These are phyloP conservation scores for Batrachochytrium dendrobatidis DNA, from an alignment of 371 early-diverging fungal species.

Conservation along the genomic window DNA sequence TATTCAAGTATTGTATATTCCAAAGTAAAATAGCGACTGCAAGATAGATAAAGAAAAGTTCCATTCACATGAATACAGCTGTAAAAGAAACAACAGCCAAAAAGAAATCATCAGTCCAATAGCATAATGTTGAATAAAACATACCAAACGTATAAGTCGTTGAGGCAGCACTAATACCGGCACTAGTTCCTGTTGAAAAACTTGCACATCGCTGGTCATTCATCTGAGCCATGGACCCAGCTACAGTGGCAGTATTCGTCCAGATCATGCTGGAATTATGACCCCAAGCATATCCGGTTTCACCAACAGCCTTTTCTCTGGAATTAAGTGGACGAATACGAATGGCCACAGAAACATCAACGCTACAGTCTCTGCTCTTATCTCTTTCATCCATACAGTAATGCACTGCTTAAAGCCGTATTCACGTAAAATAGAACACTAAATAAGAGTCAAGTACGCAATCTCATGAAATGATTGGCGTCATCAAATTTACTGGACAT, in stretches of 20 bases:
- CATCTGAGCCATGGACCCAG: not conserved
- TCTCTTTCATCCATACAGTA: not conserved
- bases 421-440: not conserved
- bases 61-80: not conserved
- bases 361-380: not conserved
- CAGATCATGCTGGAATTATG: not conserved
- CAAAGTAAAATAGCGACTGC: not conserved
- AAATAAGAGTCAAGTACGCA: not conserved
- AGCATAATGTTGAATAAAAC: not conserved
- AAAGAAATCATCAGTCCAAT: not conserved
- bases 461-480: not conserved
- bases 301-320: not conserved
- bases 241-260: not conserved
- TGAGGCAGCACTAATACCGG: not conserved
- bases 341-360: not conserved
- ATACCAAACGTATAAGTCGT: slow-evolving; percentile 4
- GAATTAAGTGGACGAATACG: not conserved
- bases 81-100: not conserved
- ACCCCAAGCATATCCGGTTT: not conserved
- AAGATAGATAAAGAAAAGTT: not conserved
- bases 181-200: not conserved
- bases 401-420: not conserved
- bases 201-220: not conserved
- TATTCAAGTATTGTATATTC: not conserved
- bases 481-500: not conserved